These are phyloP conservation scores for Saccharomycopsis selenospora DNA, from an alignment of 805 yeast species.

Conservation along the genomic window DNA sequence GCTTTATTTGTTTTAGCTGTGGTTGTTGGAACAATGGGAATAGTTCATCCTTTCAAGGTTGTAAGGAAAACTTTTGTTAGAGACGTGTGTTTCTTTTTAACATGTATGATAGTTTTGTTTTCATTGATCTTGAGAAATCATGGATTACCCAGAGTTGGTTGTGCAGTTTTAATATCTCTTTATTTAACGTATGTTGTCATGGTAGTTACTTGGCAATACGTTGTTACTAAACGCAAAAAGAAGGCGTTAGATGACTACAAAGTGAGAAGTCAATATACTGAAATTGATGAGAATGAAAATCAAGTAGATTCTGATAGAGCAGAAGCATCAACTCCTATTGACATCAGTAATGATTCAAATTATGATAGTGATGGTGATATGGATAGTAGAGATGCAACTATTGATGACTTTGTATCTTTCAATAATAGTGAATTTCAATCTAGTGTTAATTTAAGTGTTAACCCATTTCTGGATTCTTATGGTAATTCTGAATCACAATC, in stretches of 20 bases:
- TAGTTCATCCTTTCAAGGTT: constrained; percentile 59
- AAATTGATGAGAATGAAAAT: neutral
- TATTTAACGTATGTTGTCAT: constrained; percentile 55
- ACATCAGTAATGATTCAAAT: neutral
- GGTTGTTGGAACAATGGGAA: constrained; percentile 71
- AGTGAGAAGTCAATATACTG: constrained; percentile 12
- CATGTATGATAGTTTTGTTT: constrained; percentile 39
- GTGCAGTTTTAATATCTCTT: constrained; percentile 46
- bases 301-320: neutral
- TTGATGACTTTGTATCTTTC: constrained; percentile 11
- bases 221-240: constrained; percentile 3
- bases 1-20: constrained; percentile 75
- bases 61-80: constrained; percentile 39
- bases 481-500: neutral
- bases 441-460: constrained; percentile 4
- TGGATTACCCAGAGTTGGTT: constrained; percentile 45
- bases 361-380: neutral
- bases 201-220: constrained; percentile 38
- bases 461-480: constrained; percentile 10
- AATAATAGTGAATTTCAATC: neutral
- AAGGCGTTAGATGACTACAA: constrained; percentile 7
- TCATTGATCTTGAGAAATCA: constrained; percentile 51
- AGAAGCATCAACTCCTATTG: neutral
- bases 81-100: constrained; percentile 53
- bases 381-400: constrained; percentile 1